A percentile compares a stretch with the other conserved stretches of the same genome.
Conservation (phyloP, 176 grass and related monocot species). For the Phragmites australis region DNA sequence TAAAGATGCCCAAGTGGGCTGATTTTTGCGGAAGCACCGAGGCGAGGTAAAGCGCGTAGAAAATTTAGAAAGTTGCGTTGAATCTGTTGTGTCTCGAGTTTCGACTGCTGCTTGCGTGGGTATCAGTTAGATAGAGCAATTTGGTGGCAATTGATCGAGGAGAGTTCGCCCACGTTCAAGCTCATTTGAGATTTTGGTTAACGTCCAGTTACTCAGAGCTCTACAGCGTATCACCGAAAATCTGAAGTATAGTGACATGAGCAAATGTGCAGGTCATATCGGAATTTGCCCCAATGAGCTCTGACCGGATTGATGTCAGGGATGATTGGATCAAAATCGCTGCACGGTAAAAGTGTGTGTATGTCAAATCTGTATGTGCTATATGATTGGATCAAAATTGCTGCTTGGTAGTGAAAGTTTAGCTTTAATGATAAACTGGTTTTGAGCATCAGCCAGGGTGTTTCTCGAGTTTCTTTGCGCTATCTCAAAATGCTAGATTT, state of each 20-base stretch:
- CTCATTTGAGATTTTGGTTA: background rate
- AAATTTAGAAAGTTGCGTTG: conserved; percentile 32
- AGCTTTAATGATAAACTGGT: background rate
- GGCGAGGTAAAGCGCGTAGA: background rate
- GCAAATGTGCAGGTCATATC: background rate
- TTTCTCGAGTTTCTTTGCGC: too few relatives aligned
- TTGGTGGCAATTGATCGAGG: background rate
- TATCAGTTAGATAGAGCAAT: background rate
- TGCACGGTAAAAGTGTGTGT: background rate
- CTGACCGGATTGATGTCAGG: background rate
- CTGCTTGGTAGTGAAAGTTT: background rate
- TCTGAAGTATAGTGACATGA: too few relatives aligned
- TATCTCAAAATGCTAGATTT: too few relatives aligned
- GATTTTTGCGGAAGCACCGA: conserved; percentile 23
- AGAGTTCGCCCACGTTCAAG: background rate
- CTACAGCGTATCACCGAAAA: too few relatives aligned
- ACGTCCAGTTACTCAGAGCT: too few relatives aligned
- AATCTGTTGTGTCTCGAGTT: conserved; percentile 23
- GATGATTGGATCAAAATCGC: too few relatives aligned
- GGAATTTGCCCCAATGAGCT: background rate
- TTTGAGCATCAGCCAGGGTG: background rate
- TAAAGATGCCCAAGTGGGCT: background rate
- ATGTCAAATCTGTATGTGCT: conserved; percentile 4
- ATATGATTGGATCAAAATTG: conserved; percentile 14
- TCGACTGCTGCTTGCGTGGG: background rate